phyloP scores from a whole-genome alignment of 2,329 filamentous ascomycete species.

The Pyricularia pennisetigena region DNA sequence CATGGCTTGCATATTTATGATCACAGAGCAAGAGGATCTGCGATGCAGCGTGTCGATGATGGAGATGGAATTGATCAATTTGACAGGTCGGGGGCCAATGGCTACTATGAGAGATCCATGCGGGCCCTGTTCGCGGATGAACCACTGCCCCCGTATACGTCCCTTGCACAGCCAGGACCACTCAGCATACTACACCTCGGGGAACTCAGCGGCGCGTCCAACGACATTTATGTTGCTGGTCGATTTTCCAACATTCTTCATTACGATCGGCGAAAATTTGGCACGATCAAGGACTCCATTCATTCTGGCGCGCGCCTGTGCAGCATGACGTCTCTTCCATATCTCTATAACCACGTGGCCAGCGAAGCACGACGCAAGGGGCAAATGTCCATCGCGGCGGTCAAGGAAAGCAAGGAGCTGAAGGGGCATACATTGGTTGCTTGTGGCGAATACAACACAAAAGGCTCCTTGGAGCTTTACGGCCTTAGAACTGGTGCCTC shows the following conservation, averaged over 20 bases:
- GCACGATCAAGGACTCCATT: slow-evolving; percentile 64
- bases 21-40: slow-evolving; percentile 37
- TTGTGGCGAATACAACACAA: slow-evolving; percentile 83
- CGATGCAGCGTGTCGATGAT: slow-evolving; percentile 18
- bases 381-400: slow-evolving; percentile 43
- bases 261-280: slow-evolving; percentile 83
- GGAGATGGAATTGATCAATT: slow-evolving; percentile 26
- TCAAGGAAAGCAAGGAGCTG: slow-evolving; percentile 41
- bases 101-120: slow-evolving; percentile 19
- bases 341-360: slow-evolving; percentile 54
- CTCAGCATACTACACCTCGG: slow-evolving; percentile 74
- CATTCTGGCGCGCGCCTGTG: slow-evolving; percentile 77
- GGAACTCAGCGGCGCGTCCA: slow-evolving; percentile 38
- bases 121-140: slow-evolving; percentile 38
- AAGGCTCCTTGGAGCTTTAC: slow-evolving; percentile 86
- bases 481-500: slow-evolving; percentile 32
- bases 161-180: slow-evolving; percentile 70
- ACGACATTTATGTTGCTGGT: slow-evolving; percentile 81
- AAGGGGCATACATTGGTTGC: slow-evolving; percentile 60
- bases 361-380: slow-evolving; percentile 46
- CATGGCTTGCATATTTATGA: slow-evolving; percentile 78
- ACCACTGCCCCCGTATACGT: slow-evolving; percentile 51
- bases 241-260: slow-evolving; percentile 82
- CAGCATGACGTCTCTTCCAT: slow-evolving; percentile 59
- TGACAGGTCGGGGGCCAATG: slow-evolving; percentile 15